These are phyloP conservation scores for sunflower (Helianthus annuus) DNA, from an alignment of 129 eudicot species.

Conservation along the genomic window DNA sequence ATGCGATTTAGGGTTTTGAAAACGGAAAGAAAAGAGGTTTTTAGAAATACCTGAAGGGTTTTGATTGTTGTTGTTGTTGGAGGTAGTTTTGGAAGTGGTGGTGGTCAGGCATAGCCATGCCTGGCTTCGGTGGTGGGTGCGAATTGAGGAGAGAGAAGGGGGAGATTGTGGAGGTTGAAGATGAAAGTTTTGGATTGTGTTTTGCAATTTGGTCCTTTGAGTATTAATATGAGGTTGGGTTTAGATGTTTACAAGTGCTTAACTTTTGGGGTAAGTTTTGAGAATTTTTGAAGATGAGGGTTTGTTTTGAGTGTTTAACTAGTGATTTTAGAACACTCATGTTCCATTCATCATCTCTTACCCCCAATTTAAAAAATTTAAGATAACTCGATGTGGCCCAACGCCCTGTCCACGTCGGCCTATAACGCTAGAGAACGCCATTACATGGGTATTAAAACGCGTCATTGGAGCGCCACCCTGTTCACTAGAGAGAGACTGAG, in stretches of 20 bases:
- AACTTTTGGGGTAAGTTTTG: conserved; percentile 12
- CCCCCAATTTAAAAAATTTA: too few species aligned
- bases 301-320: neutral
- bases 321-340: too few species aligned
- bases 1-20: conserved; percentile 31
- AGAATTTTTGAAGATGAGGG: neutral
- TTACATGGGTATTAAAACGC: too few species aligned
- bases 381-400: too few species aligned
- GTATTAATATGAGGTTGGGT: conserved; percentile 7
- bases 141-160: neutral
- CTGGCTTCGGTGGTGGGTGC: conserved; percentile 15
- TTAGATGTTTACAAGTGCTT: neutral
- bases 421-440: too few species aligned
- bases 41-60: conserved; percentile 50
- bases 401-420: too few species aligned
- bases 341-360: too few species aligned
- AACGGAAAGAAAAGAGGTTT: conserved; percentile 13
- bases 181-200: conserved; percentile 24
- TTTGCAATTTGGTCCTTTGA: conserved; percentile 46
- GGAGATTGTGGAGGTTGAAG: conserved; percentile 13
- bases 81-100: conserved; percentile 42
- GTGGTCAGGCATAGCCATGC: conserved; percentile 59
- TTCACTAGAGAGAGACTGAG: too few species aligned
- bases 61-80: conserved; percentile 11
- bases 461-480: neutral